Evolutionary conservation across 106 monocot genomes (phyloP).

Genomic region (Apostasia ramifera): DNA sequence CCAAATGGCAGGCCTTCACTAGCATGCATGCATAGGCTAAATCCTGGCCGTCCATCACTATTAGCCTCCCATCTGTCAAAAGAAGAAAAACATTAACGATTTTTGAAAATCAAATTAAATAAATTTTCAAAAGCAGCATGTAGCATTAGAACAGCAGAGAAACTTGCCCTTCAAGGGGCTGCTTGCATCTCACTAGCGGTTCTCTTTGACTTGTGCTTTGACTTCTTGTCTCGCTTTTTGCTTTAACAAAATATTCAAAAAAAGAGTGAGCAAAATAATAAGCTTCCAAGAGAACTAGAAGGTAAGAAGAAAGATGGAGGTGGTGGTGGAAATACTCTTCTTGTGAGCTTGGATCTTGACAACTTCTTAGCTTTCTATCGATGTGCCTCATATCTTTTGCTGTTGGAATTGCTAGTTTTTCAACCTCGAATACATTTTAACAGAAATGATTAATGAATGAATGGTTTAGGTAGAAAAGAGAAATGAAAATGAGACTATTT

Average conservation of each 20-base stretch:
- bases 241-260: slow-evolving; percentile 23
- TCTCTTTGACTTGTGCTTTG: slow-evolving; percentile 71
- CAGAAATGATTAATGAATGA: neutral
- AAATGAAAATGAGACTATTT: neutral
- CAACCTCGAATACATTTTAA: slow-evolving; percentile 32
- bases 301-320: neutral
- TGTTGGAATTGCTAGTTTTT: slow-evolving; percentile 45
- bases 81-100: no score
- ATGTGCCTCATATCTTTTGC: slow-evolving; percentile 87
- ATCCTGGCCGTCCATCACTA: no score
- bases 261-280: neutral
- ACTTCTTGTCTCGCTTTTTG: slow-evolving; percentile 76
- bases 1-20: no score
- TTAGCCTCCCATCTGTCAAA: no score
- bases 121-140: no score
- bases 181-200: slow-evolving; percentile 30
- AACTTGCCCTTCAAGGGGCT: slow-evolving; percentile 14
- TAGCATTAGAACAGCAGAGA: no score
- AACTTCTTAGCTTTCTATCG: slow-evolving; percentile 74
- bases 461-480: neutral
- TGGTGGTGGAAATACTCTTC: slow-evolving; percentile 49
- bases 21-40: no score
- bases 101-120: no score
- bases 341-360: slow-evolving; percentile 82
- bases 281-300: neutral